These are phyloP conservation scores for Boletus rubescentipes DNA, from an alignment of 768 basidiomycete genomes.

Conservation along the genomic window DNA sequence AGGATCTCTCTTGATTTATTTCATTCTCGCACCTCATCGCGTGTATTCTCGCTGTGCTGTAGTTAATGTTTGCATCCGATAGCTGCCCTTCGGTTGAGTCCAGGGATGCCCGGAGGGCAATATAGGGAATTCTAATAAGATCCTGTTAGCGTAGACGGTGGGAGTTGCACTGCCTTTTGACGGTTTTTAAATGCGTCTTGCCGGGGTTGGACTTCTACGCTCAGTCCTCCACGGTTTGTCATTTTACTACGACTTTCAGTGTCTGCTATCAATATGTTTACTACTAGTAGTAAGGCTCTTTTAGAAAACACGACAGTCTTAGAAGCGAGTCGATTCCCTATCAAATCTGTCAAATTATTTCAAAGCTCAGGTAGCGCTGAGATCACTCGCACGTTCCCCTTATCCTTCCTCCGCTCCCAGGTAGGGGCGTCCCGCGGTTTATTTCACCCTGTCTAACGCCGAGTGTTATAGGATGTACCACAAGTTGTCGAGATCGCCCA, in stretches of 20 bases:
- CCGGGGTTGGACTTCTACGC: too few species aligned
- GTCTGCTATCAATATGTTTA: slow-evolving; percentile 1
- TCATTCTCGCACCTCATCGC: background rate
- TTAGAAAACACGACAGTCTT: slow-evolving; percentile 3
- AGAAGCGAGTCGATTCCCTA: slow-evolving; percentile 11
- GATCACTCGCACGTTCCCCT: slow-evolving; percentile 20
- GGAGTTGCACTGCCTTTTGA: background rate
- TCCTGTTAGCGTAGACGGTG: background rate
- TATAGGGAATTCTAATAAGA: slow-evolving; percentile 1
- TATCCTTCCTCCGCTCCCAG: slow-evolving; percentile 12
- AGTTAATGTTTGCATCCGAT: slow-evolving; percentile 4
- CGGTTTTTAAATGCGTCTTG: too few species aligned
- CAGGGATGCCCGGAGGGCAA: too few species aligned
- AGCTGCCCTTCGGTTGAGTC: background rate
- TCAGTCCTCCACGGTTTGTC: too few species aligned
- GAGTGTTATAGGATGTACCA: slow-evolving; percentile 13
- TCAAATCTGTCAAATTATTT: slow-evolving; percentile 22
- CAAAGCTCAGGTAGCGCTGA: slow-evolving; percentile 11
- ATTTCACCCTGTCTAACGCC: background rate
- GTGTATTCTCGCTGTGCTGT: slow-evolving; percentile 8
- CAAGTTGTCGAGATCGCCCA: slow-evolving; percentile 16
- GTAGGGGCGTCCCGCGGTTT: background rate
- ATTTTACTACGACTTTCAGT: background rate
- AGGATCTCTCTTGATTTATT: slow-evolving; percentile 31
- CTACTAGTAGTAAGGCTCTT: background rate